phyloP scores from a whole-genome alignment of 2,329 filamentous ascomycete species.

The Colletotrichum cordylinicola region DNA sequence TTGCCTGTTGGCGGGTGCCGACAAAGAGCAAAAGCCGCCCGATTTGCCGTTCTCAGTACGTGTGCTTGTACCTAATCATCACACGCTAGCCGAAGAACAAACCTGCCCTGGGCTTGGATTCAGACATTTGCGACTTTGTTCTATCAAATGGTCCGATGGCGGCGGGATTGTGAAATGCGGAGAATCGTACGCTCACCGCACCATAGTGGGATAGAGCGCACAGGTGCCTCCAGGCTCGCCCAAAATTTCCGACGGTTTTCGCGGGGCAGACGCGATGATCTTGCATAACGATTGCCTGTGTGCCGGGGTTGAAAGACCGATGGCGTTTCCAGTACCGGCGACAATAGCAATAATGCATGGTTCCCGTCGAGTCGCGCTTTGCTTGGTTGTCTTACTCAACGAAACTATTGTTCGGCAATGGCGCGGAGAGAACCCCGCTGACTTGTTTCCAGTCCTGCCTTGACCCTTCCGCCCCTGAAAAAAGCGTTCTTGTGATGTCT shows the following conservation, averaged over 20 bases:
- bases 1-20: background rate
- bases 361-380: background rate
- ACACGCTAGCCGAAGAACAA: background rate
- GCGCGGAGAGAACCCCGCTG: slow-evolving; percentile 15
- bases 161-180: background rate
- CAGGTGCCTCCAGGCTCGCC: background rate
- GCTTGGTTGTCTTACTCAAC: background rate
- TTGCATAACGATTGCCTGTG: slow-evolving; percentile 3
- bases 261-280: slow-evolving; percentile 20
- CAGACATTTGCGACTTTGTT: background rate
- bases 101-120: background rate
- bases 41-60: background rate
- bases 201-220: background rate
- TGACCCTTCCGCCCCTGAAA: background rate
- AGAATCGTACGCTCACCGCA: slow-evolving; percentile 16
- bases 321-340: background rate
- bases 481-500: background rate
- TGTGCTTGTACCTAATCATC: background rate
- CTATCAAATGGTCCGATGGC: background rate
- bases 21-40: background rate
- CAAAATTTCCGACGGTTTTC: slow-evolving; percentile 14
- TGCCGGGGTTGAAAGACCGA: background rate
- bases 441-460: background rate
- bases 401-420: background rate
- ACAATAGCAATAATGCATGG: background rate